Percentiles rank a stretch among this genome's conserved stretches.
phyloP scores from a whole-genome alignment of 345 rosid genomes.

The Gossypium turneri region DNA sequence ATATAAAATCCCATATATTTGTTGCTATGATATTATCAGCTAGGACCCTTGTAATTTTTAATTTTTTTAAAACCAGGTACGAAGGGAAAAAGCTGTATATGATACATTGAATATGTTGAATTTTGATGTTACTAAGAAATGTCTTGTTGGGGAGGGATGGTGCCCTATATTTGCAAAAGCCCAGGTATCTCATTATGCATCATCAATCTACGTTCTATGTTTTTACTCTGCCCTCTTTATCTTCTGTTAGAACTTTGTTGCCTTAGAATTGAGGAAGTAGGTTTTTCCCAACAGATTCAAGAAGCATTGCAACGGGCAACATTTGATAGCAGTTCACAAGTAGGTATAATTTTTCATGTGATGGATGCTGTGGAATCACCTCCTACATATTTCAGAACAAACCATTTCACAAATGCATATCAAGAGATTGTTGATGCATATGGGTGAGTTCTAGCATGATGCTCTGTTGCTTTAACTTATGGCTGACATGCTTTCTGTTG shows the following conservation, averaged over 20 bases:
- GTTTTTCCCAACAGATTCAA: slow-evolving; percentile 60
- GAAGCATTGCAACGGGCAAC: slow-evolving; percentile 91
- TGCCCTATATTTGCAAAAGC: slow-evolving; percentile 87
- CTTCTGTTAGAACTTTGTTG: slow-evolving; percentile 6
- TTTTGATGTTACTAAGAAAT: slow-evolving; percentile 95
- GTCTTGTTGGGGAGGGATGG: slow-evolving; percentile 99
- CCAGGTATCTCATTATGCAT: slow-evolving; percentile 44
- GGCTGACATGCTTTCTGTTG: not conserved
- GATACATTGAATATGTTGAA: slow-evolving; percentile 91
- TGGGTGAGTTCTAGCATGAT: slow-evolving; percentile 57
- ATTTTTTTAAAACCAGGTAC: slow-evolving; percentile 49
- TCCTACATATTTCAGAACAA: slow-evolving; percentile 92
- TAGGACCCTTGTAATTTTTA: not conserved
- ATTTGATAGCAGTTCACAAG: slow-evolving; percentile 85
- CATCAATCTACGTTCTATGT: slow-evolving; percentile 2
- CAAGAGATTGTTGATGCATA: slow-evolving; percentile 99
- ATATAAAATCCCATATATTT: not conserved
- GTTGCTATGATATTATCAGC: not conserved
- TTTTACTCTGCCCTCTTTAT: not conserved
- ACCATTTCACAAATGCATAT: slow-evolving; percentile 75
- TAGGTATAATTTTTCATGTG: slow-evolving; percentile 86
- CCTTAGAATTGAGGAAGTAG: slow-evolving; percentile 15
- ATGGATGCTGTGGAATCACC: slow-evolving; percentile 86
- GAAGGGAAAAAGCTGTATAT: slow-evolving; percentile 86
- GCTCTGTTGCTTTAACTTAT: slow-evolving; percentile 1